A percentile compares a stretch with the other conserved stretches of the same genome.
These are phyloP conservation scores for Karstenula rhodostoma DNA, from an alignment of 2,329 filamentous ascomycete species.

Conservation along the genomic window DNA sequence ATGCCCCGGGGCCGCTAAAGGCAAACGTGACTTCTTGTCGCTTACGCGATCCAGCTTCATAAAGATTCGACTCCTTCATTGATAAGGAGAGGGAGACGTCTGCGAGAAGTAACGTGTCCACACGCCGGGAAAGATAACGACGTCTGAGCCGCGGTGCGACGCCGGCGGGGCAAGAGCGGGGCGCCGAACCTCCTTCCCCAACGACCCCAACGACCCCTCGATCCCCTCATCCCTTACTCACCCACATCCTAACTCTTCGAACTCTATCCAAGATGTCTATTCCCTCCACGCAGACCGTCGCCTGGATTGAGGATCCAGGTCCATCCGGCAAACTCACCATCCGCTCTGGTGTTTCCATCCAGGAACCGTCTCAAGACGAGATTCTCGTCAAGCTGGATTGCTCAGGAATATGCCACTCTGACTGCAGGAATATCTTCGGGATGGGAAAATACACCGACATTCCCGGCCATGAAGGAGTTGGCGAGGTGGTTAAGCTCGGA, in stretches of 20 bases:
- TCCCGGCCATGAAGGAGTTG: conserved; percentile 58
- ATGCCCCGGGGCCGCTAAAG: background rate
- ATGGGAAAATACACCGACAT: conserved; percentile 56
- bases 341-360: conserved; percentile 46
- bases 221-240: conserved; percentile 1
- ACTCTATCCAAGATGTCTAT: conserved; percentile 20
- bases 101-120: background rate
- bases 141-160: conserved; percentile 2
- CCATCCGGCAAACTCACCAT: conserved; percentile 48
- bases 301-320: conserved; percentile 48
- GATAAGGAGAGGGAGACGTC: background rate
- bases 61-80: background rate
- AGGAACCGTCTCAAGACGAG: conserved; percentile 50
- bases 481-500: conserved; percentile 51
- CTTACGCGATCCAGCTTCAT: background rate
- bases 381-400: conserved; percentile 58
- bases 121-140: background rate
- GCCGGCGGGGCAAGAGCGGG: conserved; percentile 16
- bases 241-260: background rate
- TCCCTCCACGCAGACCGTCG: conserved; percentile 45
- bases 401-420: conserved; percentile 59
- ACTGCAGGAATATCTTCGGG: conserved; percentile 56
- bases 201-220: conserved; percentile 1
- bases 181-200: conserved; percentile 3
- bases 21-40: background rate